Evolutionary conservation across 148 eudicot species (phyloP).

Genomic region (Pharnaceum exiguum): DNA sequence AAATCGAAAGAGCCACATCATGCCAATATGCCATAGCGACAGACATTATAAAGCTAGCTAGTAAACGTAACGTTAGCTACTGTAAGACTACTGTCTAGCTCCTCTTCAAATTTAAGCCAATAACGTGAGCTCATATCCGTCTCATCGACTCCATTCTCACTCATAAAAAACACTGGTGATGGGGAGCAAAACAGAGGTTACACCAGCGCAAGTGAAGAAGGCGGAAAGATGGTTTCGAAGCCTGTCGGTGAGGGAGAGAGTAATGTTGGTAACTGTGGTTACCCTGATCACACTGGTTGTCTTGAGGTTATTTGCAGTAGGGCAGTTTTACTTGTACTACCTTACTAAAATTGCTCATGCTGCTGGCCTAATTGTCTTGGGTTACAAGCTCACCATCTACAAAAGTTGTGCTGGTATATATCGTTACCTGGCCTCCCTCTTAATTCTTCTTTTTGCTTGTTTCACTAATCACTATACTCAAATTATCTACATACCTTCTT

Average conservation of each 20-base stretch:
- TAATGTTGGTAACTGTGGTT: constrained; percentile 29
- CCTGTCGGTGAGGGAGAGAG: constrained; percentile 52
- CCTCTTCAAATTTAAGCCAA: no score
- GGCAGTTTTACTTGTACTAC: constrained; percentile 43
- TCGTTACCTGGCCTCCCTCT: no score
- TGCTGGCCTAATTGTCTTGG: constrained; percentile 52
- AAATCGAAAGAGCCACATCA: no score
- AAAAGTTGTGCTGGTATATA: constrained; percentile 68
- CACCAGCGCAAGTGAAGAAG: constrained; percentile 37
- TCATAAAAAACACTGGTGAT: constrained; percentile 12
- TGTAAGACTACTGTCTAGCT: no score
- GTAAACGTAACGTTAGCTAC: no score
- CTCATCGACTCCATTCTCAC: background rate
- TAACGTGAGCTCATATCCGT: no score
- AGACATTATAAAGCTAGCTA: no score
- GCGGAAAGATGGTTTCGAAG: constrained; percentile 55
- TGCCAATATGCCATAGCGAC: no score
- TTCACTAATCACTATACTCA: no score
- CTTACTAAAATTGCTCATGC: constrained; percentile 58
- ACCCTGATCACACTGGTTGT: constrained; percentile 35
- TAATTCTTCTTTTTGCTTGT: no score
- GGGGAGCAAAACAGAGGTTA: constrained; percentile 53
- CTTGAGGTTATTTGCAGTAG: constrained; percentile 37
- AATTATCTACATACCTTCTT: no score
- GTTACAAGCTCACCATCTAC: constrained; percentile 62